phyloP scores from a whole-genome alignment of 345 rosid genomes.

The Sonneratia caseolaris region DNA sequence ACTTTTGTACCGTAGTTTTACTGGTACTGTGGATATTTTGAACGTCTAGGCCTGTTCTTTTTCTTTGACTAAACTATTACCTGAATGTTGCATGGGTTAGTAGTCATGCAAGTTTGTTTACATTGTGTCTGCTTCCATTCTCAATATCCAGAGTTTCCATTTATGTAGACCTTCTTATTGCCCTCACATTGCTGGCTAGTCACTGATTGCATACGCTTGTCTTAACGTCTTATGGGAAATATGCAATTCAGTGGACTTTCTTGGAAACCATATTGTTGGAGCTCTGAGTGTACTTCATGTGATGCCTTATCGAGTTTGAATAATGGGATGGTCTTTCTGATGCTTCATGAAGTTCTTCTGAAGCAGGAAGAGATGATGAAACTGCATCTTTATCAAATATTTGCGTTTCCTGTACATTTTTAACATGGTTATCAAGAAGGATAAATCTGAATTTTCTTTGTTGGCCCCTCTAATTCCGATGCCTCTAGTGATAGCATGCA shows the following conservation, averaged over 20 bases:
- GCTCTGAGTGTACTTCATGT: neutral
- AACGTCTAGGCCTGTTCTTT: too few relatives aligned
- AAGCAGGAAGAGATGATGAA: neutral
- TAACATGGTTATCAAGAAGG: neutral
- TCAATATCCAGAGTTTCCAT: neutral
- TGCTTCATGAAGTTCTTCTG: neutral
- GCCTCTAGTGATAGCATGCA: neutral
- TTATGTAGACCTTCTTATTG: neutral
- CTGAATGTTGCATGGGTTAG: neutral
- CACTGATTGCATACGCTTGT: neutral
- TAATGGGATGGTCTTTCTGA: too few relatives aligned
- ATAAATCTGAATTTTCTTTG: neutral
- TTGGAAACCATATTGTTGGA: neutral
- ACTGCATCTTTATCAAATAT: neutral
- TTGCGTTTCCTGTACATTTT: neutral
- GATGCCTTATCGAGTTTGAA: neutral
- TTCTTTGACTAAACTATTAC: neutral
- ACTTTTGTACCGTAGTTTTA: neutral
- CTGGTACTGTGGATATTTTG: neutral
- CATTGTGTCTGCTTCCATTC: neutral
- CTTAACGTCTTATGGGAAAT: neutral
- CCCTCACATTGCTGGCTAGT: neutral
- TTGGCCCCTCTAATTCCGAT: neutral
- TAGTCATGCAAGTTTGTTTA: neutral
- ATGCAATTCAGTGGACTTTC: neutral